phyloP scores from a whole-genome alignment of 2,329 filamentous ascomycete genomes.

The Laburnicola sp. region DNA sequence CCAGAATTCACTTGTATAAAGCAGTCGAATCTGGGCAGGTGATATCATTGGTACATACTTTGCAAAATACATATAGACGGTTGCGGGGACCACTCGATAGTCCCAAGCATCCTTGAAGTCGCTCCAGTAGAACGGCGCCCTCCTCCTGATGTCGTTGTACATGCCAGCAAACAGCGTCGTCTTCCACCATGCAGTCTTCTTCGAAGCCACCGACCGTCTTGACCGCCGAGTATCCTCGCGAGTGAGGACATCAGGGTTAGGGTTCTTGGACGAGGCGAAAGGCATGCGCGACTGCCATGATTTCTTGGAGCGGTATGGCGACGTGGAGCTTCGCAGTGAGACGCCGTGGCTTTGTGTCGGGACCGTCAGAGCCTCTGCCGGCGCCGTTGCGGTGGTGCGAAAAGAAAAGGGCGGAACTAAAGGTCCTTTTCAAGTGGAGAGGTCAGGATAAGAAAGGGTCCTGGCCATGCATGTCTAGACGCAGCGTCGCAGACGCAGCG shows the following conservation, averaged over 20 bases:
- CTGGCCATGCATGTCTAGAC: not conserved
- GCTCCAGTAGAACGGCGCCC: conserved; percentile 76
- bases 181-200: conserved; percentile 66
- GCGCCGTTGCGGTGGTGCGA: conserved; percentile 17
- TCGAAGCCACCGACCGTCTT: conserved; percentile 16
- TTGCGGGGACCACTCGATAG: conserved; percentile 84
- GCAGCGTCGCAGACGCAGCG: not conserved
- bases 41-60: conserved; percentile 61
- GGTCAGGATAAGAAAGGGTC: not conserved
- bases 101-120: conserved; percentile 90
- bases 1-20: no score
- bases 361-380: conserved; percentile 23
- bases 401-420: not conserved
- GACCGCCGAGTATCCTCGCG: conserved; percentile 24
- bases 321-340: conserved; percentile 20
- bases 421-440: not conserved
- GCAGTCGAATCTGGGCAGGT: not conserved
- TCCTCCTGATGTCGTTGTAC: conserved; percentile 72
- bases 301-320: conserved; percentile 23
- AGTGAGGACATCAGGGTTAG: conserved; percentile 10
- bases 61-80: conserved; percentile 92
- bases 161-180: conserved; percentile 77
- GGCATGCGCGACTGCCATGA: conserved; percentile 24
- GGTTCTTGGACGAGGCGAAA: conserved; percentile 17
- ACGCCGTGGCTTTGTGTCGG: conserved; percentile 24